Conservation (phyloP, 495 filamentous ascomycete species). For the Penicillium canariense region DNA sequence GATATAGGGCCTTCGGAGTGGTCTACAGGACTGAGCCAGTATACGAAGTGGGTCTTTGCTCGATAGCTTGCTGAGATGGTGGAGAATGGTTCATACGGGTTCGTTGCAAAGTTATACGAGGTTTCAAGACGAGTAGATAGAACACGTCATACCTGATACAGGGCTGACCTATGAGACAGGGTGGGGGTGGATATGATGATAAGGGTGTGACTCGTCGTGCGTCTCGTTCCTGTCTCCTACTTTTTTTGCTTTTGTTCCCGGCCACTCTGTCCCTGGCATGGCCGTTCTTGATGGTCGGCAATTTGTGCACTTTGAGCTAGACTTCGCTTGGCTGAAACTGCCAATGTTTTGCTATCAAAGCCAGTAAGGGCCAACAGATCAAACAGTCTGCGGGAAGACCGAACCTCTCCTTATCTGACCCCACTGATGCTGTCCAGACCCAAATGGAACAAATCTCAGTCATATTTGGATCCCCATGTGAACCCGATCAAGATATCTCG, state of each 20-base stretch:
- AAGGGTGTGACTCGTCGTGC: neutral
- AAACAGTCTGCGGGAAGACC: neutral
- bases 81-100: neutral
- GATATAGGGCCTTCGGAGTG: slow-evolving; percentile 3
- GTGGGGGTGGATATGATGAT: slow-evolving; percentile 7
- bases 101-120: neutral
- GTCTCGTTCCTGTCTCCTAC: neutral
- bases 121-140: slow-evolving; percentile 1
- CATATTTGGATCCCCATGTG: slow-evolving; percentile 9
- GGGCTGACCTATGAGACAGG: slow-evolving; percentile 6
- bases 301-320: neutral
- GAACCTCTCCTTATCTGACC: neutral
- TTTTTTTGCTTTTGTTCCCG: neutral
- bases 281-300: neutral
- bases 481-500: neutral
- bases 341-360: neutral
- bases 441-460: slow-evolving; percentile 4
- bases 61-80: neutral
- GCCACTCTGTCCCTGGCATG: neutral
- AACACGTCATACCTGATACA: slow-evolving; percentile 14
- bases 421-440: neutral
- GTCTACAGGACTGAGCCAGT: neutral
- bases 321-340: neutral
- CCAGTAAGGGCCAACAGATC: neutral
- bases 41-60: neutral